These are phyloP conservation scores for Phytophthora fragariae DNA, from an alignment of 352 stramenopile genomes.

Conservation along the genomic window DNA sequence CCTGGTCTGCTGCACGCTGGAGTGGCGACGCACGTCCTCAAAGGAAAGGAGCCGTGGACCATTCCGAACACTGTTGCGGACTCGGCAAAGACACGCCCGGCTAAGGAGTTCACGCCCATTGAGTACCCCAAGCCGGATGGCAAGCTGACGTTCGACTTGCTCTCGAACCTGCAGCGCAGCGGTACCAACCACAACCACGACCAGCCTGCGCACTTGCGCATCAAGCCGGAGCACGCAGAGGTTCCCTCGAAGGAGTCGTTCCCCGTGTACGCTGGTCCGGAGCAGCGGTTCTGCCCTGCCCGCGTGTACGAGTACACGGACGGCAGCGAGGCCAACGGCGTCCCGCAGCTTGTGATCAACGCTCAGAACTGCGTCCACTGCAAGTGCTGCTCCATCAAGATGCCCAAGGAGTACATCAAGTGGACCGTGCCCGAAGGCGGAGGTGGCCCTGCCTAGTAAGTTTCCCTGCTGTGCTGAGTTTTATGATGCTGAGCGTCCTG, in stretches of 20 bases:
- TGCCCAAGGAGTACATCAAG: constrained; percentile 99
- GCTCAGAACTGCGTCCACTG: constrained; percentile 99
- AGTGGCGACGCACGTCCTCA: constrained; percentile 93
- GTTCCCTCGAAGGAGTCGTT: constrained; percentile 91
- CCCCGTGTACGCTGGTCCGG: constrained; percentile 95
- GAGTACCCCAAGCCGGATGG: constrained; percentile 98
- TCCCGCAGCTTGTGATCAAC: constrained; percentile 98
- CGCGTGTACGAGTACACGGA: constrained; percentile 99
- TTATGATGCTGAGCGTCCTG: not conserved
- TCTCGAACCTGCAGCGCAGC: constrained; percentile 98
- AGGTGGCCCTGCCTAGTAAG: constrained; percentile 98
- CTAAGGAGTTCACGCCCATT: constrained; percentile 92
- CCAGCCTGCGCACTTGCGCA: constrained; percentile 97
- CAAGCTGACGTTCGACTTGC: constrained; percentile 97
- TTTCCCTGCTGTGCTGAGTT: constrained; percentile 36
- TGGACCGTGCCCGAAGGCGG: constrained; percentile 99
- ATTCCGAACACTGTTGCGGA: constrained; percentile 88
- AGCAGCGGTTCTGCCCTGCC: constrained; percentile 98
- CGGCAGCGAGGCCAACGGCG: constrained; percentile 85
- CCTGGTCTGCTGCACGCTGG: constrained; percentile 95
- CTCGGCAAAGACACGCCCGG: constrained; percentile 92
- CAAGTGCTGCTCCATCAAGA: constrained; percentile 99
- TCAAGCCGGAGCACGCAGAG: constrained; percentile 92
- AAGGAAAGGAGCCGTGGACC: constrained; percentile 98
- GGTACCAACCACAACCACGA: constrained; percentile 99